Percentiles rank a stretch among this genome's conserved stretches.
phyloP scores from a whole-genome alignment of 1,284 basidiomycete genomes.

The Mycena sp. region DNA sequence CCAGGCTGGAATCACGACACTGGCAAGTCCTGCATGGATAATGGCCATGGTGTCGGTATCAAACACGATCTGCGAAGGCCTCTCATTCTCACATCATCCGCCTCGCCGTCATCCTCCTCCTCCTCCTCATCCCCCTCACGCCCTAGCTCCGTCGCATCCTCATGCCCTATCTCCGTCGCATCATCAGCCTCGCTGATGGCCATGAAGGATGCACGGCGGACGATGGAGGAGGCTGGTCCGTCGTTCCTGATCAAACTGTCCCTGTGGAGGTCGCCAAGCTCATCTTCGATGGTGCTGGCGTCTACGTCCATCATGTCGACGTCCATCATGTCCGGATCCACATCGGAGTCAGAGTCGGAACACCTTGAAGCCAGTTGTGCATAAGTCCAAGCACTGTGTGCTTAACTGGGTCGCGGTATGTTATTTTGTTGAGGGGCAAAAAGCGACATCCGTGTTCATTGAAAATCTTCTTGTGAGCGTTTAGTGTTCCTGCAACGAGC shows the following conservation, averaged over 20 bases:
- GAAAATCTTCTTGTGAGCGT: conserved; percentile 6
- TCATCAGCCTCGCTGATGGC: not conserved
- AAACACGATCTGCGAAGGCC: not conserved
- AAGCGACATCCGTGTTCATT: conserved; percentile 37
- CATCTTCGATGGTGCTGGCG: conserved; percentile 16
- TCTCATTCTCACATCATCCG: not conserved
- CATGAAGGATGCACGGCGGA: conserved; percentile 5
- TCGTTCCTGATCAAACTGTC: conserved; percentile 10
- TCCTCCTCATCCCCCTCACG: too few relatives aligned
- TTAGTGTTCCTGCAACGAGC: conserved; percentile 18
- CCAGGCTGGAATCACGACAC: conserved; percentile 11
- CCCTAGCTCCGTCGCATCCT: too few relatives aligned
- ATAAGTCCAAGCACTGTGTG: conserved; percentile 43
- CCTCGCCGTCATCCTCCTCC: not conserved
- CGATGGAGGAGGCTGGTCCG: not conserved
- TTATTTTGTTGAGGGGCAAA: conserved; percentile 37
- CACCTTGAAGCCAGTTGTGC: conserved; percentile 45
- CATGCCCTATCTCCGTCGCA: not conserved
- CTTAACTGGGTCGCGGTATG: conserved; percentile 42
- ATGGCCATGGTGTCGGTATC: not conserved
- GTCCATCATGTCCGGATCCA: too few relatives aligned
- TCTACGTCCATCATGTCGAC: conserved; percentile 26
- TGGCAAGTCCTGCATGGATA: conserved; percentile 14
- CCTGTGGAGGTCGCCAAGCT: conserved; percentile 23
- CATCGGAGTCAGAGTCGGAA: conserved; percentile 28